These are phyloP conservation scores for Plasmodium knowlesi DNA, from an alignment of 169 alveolate genomes.

Conservation along the genomic window DNA sequence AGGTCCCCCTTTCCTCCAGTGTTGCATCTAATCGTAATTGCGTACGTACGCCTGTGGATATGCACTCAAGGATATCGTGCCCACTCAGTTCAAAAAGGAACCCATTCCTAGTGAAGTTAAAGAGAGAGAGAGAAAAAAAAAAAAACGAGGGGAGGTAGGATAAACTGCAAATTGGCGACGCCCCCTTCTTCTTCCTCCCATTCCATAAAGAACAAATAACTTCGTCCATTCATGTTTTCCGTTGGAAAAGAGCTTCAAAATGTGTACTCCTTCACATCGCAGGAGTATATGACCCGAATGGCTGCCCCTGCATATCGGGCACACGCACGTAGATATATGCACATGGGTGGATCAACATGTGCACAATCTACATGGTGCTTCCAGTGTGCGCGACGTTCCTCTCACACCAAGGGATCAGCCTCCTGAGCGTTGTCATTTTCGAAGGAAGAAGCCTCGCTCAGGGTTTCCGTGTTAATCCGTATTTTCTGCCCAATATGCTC, in stretches of 20 bases:
- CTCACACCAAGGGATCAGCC: constrained; percentile 59
- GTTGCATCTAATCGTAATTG: too few species aligned
- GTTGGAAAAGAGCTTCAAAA: neutral
- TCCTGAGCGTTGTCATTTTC: constrained; percentile 52
- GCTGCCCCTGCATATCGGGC: neutral
- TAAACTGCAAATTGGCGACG: neutral
- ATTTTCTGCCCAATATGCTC: constrained; percentile 22
- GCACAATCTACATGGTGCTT: neutral
- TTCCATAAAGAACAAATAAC: neutral
- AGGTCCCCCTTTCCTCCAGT: too few species aligned
- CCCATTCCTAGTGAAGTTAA: neutral
- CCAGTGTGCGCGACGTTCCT: neutral
- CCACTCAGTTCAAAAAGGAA: neutral
- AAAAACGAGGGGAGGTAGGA: neutral
- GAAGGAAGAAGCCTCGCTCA: constrained; percentile 41
- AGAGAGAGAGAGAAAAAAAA: too few species aligned
- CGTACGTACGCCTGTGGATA: too few species aligned
- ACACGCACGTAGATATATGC: neutral
- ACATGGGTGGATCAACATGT: neutral
- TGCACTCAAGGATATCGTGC: neutral
- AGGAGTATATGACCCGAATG: neutral
- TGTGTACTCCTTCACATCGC: neutral
- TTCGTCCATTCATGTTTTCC: too few species aligned
- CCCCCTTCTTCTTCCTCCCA: too few species aligned
- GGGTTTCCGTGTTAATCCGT: constrained; percentile 10